Percentiles rank a stretch among this genome's conserved stretches.
phyloP scores from a whole-genome alignment of 805 yeast genomes.

The Candida nonsorbophila region DNA sequence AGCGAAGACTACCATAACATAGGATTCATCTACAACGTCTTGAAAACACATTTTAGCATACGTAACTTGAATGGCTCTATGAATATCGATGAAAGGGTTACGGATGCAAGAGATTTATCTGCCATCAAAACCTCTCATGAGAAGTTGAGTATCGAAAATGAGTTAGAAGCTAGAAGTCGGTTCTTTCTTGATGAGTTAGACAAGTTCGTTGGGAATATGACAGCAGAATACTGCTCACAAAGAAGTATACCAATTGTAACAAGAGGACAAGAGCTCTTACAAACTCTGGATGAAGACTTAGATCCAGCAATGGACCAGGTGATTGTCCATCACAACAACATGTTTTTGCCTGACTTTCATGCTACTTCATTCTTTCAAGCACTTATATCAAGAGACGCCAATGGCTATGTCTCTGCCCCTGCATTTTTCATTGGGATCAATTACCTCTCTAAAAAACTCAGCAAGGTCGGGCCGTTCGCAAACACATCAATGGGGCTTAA shows the following conservation, averaged over 20 bases:
- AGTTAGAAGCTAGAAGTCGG: too few relatives aligned
- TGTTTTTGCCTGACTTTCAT: slow-evolving; percentile 28
- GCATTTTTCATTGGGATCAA: slow-evolving; percentile 30
- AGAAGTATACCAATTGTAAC: slow-evolving; percentile 12
- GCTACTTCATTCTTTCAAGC: slow-evolving; percentile 34
- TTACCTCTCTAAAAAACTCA: slow-evolving; percentile 15
- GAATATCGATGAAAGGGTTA: slow-evolving; percentile 6
- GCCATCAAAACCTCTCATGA: too few relatives aligned
- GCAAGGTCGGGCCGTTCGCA: slow-evolving; percentile 12
- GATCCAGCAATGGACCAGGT: slow-evolving; percentile 18
- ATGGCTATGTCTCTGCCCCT: slow-evolving; percentile 28
- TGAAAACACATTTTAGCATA: slow-evolving; percentile 25
- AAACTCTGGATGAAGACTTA: slow-evolving; percentile 1
- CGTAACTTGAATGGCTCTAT: slow-evolving; percentile 27
- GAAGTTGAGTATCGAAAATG: too few relatives aligned
- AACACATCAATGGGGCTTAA: slow-evolving; percentile 27
- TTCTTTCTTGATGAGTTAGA: slow-evolving; percentile 23
- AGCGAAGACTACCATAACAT: slow-evolving; percentile 25
- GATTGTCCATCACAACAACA: slow-evolving; percentile 27
- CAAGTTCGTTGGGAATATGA: slow-evolving; percentile 18
- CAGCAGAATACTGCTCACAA: slow-evolving; percentile 15
- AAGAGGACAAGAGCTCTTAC: slow-evolving; percentile 13
- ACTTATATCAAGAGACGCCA: slow-evolving; percentile 26
- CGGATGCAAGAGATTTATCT: too few relatives aligned
- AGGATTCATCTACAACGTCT: slow-evolving; percentile 23